A percentile compares a stretch with the other conserved stretches of the same genome.
Evolutionary conservation across 73 alveolate species (phyloP).

Genomic region (Diophrys appendiculata): DNA sequence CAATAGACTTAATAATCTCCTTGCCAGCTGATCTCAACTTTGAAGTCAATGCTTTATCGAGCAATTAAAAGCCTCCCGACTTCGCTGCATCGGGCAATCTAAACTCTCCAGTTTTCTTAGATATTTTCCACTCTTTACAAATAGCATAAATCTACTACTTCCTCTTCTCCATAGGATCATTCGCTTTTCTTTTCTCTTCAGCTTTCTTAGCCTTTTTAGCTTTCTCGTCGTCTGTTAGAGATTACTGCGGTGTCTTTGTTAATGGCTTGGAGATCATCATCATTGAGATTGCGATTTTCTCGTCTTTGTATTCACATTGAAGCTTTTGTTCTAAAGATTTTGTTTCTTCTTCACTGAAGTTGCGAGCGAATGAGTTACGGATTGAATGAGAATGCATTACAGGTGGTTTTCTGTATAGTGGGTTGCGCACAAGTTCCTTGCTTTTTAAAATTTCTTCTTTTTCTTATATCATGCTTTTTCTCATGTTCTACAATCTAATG

Average conservation of each 20-base stretch:
- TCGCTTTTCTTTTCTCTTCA: conserved; percentile 8
- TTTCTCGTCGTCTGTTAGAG: neutral
- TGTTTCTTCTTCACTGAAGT: neutral
- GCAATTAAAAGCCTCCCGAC: conserved; percentile 69
- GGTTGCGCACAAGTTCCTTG: neutral
- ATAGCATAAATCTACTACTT: neutral
- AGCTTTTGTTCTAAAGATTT: neutral
- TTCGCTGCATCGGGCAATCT: conserved; percentile 67
- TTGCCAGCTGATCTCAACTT: conserved; percentile 75
- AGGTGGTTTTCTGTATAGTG: neutral
- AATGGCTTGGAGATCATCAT: conserved; percentile 6
- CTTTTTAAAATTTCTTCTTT: neutral
- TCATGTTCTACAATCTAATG: neutral
- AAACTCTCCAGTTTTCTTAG: conserved; percentile 53
- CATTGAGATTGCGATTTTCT: neutral
- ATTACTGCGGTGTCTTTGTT: neutral
- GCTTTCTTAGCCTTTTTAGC: conserved; percentile 1
- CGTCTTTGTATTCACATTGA: neutral
- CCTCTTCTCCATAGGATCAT: neutral
- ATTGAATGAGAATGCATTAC: conserved; percentile 12
- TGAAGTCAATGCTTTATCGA: conserved; percentile 45
- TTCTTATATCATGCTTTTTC: neutral
- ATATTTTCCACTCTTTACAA: conserved; percentile 3
- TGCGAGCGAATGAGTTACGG: neutral
- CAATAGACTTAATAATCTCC: conserved; percentile 73